phyloP scores from a whole-genome alignment of 495 filamentous ascomycete species.

The Penicillium paradoxum region DNA sequence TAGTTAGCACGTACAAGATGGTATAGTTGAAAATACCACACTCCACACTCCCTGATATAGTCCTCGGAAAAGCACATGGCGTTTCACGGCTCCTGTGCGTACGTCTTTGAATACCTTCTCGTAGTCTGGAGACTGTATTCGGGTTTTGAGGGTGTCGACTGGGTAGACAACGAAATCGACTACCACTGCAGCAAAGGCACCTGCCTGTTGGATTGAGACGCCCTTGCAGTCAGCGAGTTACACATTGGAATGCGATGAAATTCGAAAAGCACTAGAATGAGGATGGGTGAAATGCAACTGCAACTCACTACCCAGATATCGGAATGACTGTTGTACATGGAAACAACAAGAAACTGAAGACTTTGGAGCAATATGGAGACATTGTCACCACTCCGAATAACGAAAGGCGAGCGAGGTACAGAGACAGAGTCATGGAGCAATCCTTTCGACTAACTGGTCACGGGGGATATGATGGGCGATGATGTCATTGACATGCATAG shows the following conservation, averaged over 20 bases:
- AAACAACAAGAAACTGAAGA: not conserved
- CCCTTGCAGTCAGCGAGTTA: not conserved
- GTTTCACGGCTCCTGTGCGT: slow-evolving; percentile 47
- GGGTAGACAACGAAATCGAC: slow-evolving; percentile 81
- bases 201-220: slow-evolving; percentile 50
- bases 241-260: not conserved
- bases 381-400: not conserved
- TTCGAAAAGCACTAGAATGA: too few relatives aligned
- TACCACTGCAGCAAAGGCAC: slow-evolving; percentile 73
- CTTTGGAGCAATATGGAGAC: not conserved
- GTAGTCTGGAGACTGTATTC: slow-evolving; percentile 74
- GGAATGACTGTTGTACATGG: slow-evolving; percentile 45
- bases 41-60: slow-evolving; percentile 87
- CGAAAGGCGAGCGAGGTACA: not conserved
- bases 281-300: not conserved
- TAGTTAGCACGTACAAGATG: slow-evolving; percentile 55
- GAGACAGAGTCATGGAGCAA: not conserved
- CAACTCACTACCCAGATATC: slow-evolving; percentile 48
- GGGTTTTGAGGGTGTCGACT: slow-evolving; percentile 80
- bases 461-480: not conserved
- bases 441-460: not conserved
- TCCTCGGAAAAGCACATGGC: slow-evolving; percentile 59
- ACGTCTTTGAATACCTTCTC: slow-evolving; percentile 54
- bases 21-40: slow-evolving; percentile 81
- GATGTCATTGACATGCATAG: not conserved